Conservation (phyloP, 73 alveolate genomes). For the Paramecium octaurelia region DNA sequence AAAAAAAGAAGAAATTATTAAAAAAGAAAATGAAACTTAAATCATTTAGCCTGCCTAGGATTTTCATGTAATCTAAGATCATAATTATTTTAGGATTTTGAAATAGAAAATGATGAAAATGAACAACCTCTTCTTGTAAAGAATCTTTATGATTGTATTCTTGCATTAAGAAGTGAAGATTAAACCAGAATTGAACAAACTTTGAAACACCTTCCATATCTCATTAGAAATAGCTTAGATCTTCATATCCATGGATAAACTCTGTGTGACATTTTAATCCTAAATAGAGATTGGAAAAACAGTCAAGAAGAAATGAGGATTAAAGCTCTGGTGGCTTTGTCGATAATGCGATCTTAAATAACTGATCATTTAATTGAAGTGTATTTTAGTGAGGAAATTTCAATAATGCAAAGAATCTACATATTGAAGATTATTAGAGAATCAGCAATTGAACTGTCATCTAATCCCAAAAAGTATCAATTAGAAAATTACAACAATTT, state of each 20-base stretch:
- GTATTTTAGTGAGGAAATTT: slow-evolving; percentile 9
- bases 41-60: neutral
- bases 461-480: slow-evolving; percentile 17
- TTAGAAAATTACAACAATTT: neutral
- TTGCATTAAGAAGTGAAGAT: slow-evolving; percentile 24
- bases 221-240: slow-evolving; percentile 32
- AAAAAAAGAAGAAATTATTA: neutral
- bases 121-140: neutral
- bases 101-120: neutral
- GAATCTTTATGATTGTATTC: slow-evolving; percentile 33
- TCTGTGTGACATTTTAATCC: neutral
- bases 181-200: neutral
- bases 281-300: neutral
- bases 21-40: neutral
- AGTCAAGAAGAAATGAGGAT: neutral
- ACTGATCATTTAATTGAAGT: neutral
- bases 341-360: neutral
- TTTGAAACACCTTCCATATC: slow-evolving; percentile 27
- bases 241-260: slow-evolving; percentile 4
- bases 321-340: neutral
- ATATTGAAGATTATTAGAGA: slow-evolving; percentile 12
- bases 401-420: neutral
- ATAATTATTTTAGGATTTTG: neutral
- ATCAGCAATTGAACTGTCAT: neutral
- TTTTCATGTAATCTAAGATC: neutral